Base-by-base conservation (phyloP, 208 protist genomes). In the Leishmania tarentolae region DNA sequence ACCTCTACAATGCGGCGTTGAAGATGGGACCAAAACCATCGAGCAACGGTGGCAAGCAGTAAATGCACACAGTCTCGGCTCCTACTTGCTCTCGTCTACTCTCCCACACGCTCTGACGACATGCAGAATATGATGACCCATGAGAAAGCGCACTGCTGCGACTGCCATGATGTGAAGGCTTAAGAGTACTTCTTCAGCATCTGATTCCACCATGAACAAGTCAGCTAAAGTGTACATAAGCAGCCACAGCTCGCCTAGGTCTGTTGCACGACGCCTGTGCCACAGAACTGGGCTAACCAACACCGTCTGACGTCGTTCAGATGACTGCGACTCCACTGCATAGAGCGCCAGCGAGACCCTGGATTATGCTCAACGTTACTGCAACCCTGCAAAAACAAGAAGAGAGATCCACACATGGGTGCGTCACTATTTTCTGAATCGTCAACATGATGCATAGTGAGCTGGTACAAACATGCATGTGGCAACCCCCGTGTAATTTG, bases 11-110 rank as follows among this genome's bases (percentile, higher is more conserved):
- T 42, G 72, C 79, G 44, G 76, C 86, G 11, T 59, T 94, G 77
- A 82, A 79, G 63, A 52, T 95, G 35, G 93, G 91, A 7, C 92
- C 91, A 13, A 91, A 93, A 82, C 81, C 90, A 28, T 89, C 93
- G 31, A 87, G 86, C 46, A 87, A 78, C 31, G 85, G 87, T 46
- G 80, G 92, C 40, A 93, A 92, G 78, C 86, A 93, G 61, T 92
- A 50, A 46, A 37, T 31, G 2, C 37, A 28, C 35, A 31, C 5
- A 2, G 47, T 13, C 70, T 35, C 50, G 31, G 42, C 35, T 42
- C 56, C 44, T n/a, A n/a, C 28, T 37, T 50, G 50, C 5, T 53
- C 68, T 52, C 31, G 24, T 37, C 37, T 5, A 50, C 52, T 76
- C 71, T 44, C 7, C 50, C n/a, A 44, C 50, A 6, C 40, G 40